These are phyloP conservation scores for Brassica napus DNA, from an alignment of 345 rosid species.

Conservation along the genomic window DNA sequence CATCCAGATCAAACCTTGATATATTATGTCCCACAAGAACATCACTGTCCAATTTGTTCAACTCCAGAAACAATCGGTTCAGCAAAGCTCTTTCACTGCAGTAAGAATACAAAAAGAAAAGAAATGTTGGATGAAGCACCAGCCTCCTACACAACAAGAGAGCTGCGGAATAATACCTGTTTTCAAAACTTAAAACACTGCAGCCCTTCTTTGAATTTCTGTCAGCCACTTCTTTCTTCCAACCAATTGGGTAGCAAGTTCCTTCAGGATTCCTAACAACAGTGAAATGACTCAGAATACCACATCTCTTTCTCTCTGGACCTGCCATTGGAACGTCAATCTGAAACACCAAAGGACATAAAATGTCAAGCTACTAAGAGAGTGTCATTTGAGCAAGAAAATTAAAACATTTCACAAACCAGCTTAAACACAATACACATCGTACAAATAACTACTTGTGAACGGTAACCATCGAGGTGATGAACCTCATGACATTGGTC, in stretches of 20 bases:
- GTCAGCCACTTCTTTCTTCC: constrained; percentile 75
- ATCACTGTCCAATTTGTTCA: constrained; percentile 88
- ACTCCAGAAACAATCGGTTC: constrained; percentile 82
- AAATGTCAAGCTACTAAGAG: constrained; percentile 19
- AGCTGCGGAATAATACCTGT: constrained; percentile 54
- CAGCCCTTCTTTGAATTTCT: constrained; percentile 80
- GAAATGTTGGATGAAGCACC: constrained; percentile 7
- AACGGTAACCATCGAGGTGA: background rate
- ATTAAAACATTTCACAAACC: constrained; percentile 41
- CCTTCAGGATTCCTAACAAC: constrained; percentile 93
- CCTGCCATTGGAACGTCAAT: constrained; percentile 90
- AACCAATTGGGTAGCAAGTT: too few species aligned
- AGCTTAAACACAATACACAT: background rate
- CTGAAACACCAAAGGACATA: constrained; percentile 50
- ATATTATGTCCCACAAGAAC: constrained; percentile 95
- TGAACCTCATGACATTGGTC: constrained; percentile 46
- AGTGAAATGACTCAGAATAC: constrained; percentile 78
- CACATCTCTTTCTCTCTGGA: constrained; percentile 82
- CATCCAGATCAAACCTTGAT: constrained; percentile 97
- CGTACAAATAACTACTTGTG: background rate
- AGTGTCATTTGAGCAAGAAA: constrained; percentile 17
- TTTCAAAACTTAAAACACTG: constrained; percentile 70
- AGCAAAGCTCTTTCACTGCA: constrained; percentile 94
- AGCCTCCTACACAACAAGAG: background rate
- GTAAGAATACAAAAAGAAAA: constrained; percentile 5